phyloP scores from a whole-genome alignment of 2,329 filamentous ascomycete species.

The Aspergillus brunneoviolaceus region DNA sequence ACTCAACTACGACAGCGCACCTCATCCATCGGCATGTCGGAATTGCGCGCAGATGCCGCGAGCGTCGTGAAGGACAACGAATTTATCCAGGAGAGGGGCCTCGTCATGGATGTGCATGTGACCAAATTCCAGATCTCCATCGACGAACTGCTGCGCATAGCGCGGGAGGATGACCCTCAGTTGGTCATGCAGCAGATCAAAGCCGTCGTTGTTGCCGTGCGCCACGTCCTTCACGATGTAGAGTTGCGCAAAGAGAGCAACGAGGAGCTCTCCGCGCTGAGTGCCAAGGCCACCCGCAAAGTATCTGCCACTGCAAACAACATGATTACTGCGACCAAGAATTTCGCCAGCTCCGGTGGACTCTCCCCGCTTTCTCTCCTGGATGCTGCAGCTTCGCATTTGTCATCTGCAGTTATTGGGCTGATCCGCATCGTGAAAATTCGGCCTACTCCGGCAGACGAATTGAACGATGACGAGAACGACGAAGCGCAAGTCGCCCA shows the following conservation, averaged over 20 bases:
- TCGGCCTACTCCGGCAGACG: constrained; percentile 68
- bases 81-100: constrained; percentile 68
- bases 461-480: constrained; percentile 76
- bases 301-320: constrained; percentile 95
- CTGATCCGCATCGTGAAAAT: constrained; percentile 83
- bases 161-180: constrained; percentile 70
- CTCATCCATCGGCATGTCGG: constrained; percentile 71
- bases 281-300: constrained; percentile 71
- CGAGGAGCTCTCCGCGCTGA: constrained; percentile 58
- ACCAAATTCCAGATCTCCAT: constrained; percentile 94
- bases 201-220: constrained; percentile 75
- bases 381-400: constrained; percentile 88
- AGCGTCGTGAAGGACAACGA: constrained; percentile 67
- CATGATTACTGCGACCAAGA: constrained; percentile 90
- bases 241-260: constrained; percentile 57
- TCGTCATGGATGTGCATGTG: constrained; percentile 87
- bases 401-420: constrained; percentile 82
- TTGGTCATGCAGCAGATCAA: constrained; percentile 85
- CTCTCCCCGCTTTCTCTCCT: constrained; percentile 90
- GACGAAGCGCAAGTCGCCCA: constrained; percentile 65
- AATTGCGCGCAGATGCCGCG: constrained; percentile 41
- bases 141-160: constrained; percentile 80
- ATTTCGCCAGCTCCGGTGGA: constrained; percentile 78
- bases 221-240: constrained; percentile 80
- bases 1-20: constrained; percentile 80